Evolutionary conservation across 1,139 yeast genomes (phyloP).

Genomic region (Saccharomyces hybrid): DNA sequence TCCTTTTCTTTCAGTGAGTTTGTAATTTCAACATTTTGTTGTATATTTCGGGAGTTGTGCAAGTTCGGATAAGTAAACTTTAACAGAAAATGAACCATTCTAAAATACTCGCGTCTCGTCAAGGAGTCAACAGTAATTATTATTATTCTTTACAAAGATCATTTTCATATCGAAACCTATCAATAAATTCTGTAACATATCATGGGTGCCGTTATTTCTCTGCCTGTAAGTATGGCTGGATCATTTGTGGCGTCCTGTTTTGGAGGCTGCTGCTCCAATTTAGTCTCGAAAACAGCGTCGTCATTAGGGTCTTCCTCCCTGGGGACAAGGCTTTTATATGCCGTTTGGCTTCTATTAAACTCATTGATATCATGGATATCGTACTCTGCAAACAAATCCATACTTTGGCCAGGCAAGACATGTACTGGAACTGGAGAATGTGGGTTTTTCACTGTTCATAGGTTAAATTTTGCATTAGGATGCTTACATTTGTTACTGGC

Average conservation of each 20-base stretch:
- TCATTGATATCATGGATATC: conserved; percentile 79
- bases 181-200: not conserved
- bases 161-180: not conserved
- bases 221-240: conserved; percentile 54
- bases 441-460: conserved; percentile 88
- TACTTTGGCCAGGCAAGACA: conserved; percentile 65
- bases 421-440: conserved; percentile 78
- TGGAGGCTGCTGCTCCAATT: conserved; percentile 79
- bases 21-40: not conserved
- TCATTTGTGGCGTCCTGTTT: conserved; percentile 70
- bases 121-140: not conserved
- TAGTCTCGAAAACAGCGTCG: conserved; percentile 48
- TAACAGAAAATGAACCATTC: not conserved
- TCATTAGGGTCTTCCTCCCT: conserved; percentile 60
- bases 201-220: conserved; percentile 82
- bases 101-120: not conserved
- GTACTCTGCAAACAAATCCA: conserved; percentile 75
- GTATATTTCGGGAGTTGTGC: not conserved
- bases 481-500: conserved; percentile 69
- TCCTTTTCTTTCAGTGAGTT: not conserved
- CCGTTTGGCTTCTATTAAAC: conserved; percentile 66
- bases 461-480: conserved; percentile 85
- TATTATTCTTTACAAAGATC: not conserved
- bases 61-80: not conserved
- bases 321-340: conserved; percentile 76